Evolutionary conservation across 306 rosid genomes (phyloP).

Genomic region (Erythrophleum fordii): DNA sequence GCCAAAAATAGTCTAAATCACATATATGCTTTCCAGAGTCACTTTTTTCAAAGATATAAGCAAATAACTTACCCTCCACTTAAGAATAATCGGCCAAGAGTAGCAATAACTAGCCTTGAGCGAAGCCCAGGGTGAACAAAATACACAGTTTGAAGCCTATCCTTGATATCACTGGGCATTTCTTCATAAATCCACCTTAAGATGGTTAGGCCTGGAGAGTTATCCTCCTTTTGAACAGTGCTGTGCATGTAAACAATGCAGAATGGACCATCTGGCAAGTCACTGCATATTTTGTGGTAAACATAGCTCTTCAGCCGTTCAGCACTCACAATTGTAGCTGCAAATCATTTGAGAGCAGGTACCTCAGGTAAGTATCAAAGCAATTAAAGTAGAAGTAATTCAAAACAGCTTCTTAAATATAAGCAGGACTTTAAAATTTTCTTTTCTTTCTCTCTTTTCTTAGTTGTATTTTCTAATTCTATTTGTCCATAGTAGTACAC

Average conservation of each 20-base stretch:
- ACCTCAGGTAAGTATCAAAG: slow-evolving; percentile 23
- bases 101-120: slow-evolving; percentile 82
- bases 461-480: neutral
- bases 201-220: slow-evolving; percentile 90
- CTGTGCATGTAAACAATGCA: slow-evolving; percentile 85
- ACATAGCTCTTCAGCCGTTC: slow-evolving; percentile 87
- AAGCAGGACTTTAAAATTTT: neutral
- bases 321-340: slow-evolving; percentile 77
- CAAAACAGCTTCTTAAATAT: slow-evolving; percentile 1
- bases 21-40: neutral
- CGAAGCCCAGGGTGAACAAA: slow-evolving; percentile 92
- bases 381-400: slow-evolving; percentile 3
- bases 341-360: slow-evolving; percentile 37
- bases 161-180: slow-evolving; percentile 72
- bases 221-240: slow-evolving; percentile 85
- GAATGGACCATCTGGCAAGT: slow-evolving; percentile 75
- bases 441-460: neutral
- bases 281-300: slow-evolving; percentile 72
- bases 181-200: slow-evolving; percentile 98
- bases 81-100: slow-evolving; percentile 83
- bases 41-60: slow-evolving; percentile 21
- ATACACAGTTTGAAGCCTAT: slow-evolving; percentile 80
- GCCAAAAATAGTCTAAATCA: slow-evolving; percentile 1
- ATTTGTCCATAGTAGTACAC: neutral
- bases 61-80: slow-evolving; percentile 81